Base-by-base conservation (phyloP, 345 rosid species). In the Excoecaria agallocha region DNA sequence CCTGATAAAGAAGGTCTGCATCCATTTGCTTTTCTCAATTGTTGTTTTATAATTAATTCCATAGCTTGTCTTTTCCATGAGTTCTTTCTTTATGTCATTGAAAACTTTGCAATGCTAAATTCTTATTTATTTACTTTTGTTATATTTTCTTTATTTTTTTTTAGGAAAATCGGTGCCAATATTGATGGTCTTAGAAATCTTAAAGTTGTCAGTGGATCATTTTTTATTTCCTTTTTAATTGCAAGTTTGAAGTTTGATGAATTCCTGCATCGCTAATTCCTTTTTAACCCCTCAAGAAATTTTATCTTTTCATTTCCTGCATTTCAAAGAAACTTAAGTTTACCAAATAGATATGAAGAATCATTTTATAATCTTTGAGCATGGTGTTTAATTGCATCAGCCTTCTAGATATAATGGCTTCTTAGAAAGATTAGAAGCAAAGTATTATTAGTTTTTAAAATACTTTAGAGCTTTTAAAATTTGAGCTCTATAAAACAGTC, bases 1-100 rank as follows among this genome's bases (percentile, higher is more conserved):
- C 90, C 85, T 75, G 74, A 22, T 73, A 83, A 79, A 76, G 84
- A 85, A 88, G 96, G 98, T 93, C 60, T 66, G 85, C 48, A 48
- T 52, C 70, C 38, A n/a, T 73, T 74, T 4, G 13, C 12, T 69
- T 77, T 22, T 48, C 37, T 16, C 6, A 48, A 24, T 46, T 37
- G 10, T 68, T n/a, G 0, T 41, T 57, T 12, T 20, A 3, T 15
- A n/a, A 54, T 38, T 54, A 19, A n/a, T 19, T 35, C 0, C 8
- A 8, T 12, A 45, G 12, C 70, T 48, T 3, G 10, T 45, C 22
- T 9, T 41, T 64, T 41, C 11, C 3, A 3, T 41, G 48, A 41
- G 68, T 41, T 39, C 50, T 7, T 41, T 64, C 8, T 60, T 25
- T 1, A 52, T 17, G 20, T 52, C 7, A 17, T 6, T 52, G 57